Evolutionary conservation across 2,329 filamentous ascomycete genomes (phyloP), one percentile per base, ranked within the genome.

Genomic region (Venturiaceae sp.): DNA sequence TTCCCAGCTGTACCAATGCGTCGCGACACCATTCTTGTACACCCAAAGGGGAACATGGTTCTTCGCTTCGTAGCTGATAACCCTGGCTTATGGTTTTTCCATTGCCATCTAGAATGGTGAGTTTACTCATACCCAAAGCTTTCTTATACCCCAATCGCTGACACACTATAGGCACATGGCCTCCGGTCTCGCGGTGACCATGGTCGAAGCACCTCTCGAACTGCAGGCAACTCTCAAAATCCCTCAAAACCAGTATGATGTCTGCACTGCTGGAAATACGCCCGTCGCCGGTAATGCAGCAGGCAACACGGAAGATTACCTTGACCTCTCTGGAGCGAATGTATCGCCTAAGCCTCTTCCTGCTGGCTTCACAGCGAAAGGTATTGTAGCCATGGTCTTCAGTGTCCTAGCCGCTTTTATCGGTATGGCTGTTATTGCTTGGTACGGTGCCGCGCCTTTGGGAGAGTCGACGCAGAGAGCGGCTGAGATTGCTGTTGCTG

Each of bases 321-420:
- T 88, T 0, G 81, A 94, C 62, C 72, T 90, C 1, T 72, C 68
- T 0, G 86, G 85, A 9, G 75, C 87, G 68, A 85, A 84, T 58
- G 71, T 67, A 36, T 75, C 79, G 2, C 80, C 83, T 0, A 71
- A 69, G 0, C 77, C 74, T 46, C 67, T 92, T 16, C 87, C 88
- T 0, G 77, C 74, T 1, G 88, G 88, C 0, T 91, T 92, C 68
- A 89, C 85, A 0, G 70, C 83, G 0, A 78, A 80, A 36, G 90
- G 89, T 7, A 87, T 88, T 46, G 80, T 90, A 1, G 89, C 89
- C 11, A 72, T 94, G 63, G 84, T 85, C 2, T 89, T 92, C 67
- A 89, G 85, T 66, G 81, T 80, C 62, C 62, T 91, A 3, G 80
- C 80, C 16, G 90, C 87, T 2, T 75, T 91, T 53, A 64, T 89